Percentiles rank a stretch among this genome's conserved stretches.
Evolutionary conservation across 768 basidiomycete genomes (phyloP).

Genomic region (Phaeotremella fagi): DNA sequence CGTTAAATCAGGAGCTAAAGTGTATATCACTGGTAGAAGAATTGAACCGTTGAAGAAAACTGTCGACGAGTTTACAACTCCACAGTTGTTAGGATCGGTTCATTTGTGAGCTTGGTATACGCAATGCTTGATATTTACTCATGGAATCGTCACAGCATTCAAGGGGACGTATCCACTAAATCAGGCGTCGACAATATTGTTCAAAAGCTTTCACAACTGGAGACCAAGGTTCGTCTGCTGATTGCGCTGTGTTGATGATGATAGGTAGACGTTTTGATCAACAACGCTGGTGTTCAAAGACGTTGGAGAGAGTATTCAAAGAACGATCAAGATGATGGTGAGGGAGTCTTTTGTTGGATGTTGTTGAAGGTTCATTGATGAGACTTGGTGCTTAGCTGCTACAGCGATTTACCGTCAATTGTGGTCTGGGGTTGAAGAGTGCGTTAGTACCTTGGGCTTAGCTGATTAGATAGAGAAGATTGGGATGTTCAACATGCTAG

Average conservation of each 20-base stretch:
- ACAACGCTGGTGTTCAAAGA: conserved; percentile 25
- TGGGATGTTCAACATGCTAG: conserved; percentile 32
- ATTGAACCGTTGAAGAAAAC: conserved; percentile 28
- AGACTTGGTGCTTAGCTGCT: background rate
- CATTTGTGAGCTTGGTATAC: conserved; percentile 7
- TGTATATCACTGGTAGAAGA: conserved; percentile 41
- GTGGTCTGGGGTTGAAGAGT: conserved; percentile 30
- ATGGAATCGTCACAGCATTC: conserved; percentile 7
- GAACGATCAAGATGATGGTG: conserved; percentile 7
- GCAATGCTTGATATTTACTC: background rate
- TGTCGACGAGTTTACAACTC: conserved; percentile 23
- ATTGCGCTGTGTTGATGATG: background rate
- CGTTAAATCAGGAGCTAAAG: conserved; percentile 33
- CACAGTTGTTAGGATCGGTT: conserved; percentile 2
- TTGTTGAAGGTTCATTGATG: too few relatives aligned
- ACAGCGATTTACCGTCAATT: background rate
- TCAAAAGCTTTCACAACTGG: conserved; percentile 6
- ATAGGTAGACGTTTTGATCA: conserved; percentile 28
- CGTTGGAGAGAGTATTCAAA: conserved; percentile 16
- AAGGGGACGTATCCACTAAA: conserved; percentile 35
- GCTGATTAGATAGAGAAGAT: background rate
- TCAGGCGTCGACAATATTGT: conserved; percentile 15
- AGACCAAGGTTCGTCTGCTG: conserved; percentile 11
- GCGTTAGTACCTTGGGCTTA: background rate
- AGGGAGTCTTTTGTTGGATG: background rate